Base-by-base conservation (phyloP, 139 green algal genomes). In the Limnomonas spitsbergensis region DNA sequence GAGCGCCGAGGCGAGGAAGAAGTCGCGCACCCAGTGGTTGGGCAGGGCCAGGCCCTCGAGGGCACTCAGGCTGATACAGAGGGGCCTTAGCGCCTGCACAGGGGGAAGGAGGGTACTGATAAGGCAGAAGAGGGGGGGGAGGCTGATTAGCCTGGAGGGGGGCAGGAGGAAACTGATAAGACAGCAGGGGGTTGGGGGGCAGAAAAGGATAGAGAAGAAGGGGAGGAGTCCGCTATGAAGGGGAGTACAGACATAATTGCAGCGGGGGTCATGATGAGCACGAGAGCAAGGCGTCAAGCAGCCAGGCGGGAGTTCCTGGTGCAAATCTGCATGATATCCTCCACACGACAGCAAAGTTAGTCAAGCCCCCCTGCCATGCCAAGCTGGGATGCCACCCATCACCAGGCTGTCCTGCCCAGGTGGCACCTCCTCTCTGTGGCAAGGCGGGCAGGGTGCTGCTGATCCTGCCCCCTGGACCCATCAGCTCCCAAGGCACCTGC, bases 21-120 rank as follows among this genome's bases (percentile, higher is more conserved):
- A 96, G 61, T 91, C 66, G 2, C 82, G 69, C 38, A 89, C 85
- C 91, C 92, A 96, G 76, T 97, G 93, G 0, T 83, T 54, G 0
- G 92, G 92, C 52, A 96, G 84, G 14, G 42, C 39, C 20, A 83
- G 56, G 2, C 20, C 66, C 2, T 70, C 2, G 37, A 77, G 37
- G 2, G 38, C 32, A 0, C 42, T 61, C 0, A 32, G 9, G 56
- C 56, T 70, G 56, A 7, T 32, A 70, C 56, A 70, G 7, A 70
- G 9, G 47, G 40, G 40, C 52, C 88, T 76, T n/a, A 97, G 82
- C 53, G 91, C 92, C 85, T 92, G 80, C 69, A n/a, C n/a, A n/a
- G n/a, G n/a, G n/a, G n/a, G n/a, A n/a, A 54, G 0, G 0, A 4
- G 4, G 0, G 24, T 0, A 71, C 14, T 53, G 7, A 39, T 40